Base-by-base conservation (phyloP, 2,329 filamentous ascomycete genomes). In the Pseudonectria buxi region DNA sequence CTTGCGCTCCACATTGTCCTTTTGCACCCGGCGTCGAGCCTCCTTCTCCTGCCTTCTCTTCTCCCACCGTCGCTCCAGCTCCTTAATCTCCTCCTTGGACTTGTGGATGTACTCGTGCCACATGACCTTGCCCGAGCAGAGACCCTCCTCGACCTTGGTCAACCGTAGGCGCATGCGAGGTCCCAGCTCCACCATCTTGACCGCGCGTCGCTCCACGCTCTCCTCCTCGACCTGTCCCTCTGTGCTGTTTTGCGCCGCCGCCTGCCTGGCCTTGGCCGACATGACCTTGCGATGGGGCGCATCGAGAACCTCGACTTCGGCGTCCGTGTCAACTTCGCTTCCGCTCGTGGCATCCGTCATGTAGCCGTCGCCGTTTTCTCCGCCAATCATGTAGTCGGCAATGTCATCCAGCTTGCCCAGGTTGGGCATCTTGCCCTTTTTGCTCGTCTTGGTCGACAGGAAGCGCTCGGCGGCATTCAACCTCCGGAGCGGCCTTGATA, bases 71-170 rank as follows among this genome's bases (percentile, higher is more conserved):
- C 81, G 77, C 49, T 96, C 89, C 50, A 95, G 64, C 45, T 83
- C 77, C 55, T 81, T 76, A 37, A 87, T 67, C 59, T 98, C 89
- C 13, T 77, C 74, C 49, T 78, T 78, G 6, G 78, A 79, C 72
- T 98, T 98, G 57, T 82, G 77, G 35, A 96, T 80, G 56, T 87
- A 94, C 57, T 95, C 88, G 61, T 98, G 92, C 92, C 92, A 98
- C 84, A 98, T 86, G 37, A 95, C 76, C 58, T 87, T 92, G 32
- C 92, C 92, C 16, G 76, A 74, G 53, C 88, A 95, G 6, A 96
- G 64, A 2, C 90, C 92, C 51, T 98, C 92, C 57, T 98, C 92
- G 4, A 98, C 89, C 67, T 98, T 98, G 36, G 87, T 89, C 63
- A 98, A 69, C 24, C 90, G 79, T 27, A 98, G 67, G 41, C 78